Evolutionary conservation across 2,329 filamentous ascomycete species (phyloP).

Genomic region (Fusarium metavorans): DNA sequence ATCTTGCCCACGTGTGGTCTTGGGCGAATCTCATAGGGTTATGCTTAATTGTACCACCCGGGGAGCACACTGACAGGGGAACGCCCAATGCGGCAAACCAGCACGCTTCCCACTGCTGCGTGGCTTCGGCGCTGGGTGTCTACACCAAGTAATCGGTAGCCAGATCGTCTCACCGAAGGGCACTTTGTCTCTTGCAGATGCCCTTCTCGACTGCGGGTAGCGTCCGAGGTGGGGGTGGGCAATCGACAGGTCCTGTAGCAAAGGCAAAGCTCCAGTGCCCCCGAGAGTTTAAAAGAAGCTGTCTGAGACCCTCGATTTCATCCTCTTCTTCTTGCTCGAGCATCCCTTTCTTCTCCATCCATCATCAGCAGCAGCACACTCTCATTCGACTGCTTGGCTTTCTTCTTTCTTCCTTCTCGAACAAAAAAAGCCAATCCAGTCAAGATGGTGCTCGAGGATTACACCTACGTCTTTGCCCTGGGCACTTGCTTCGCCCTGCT

Average conservation of each 20-base stretch:
- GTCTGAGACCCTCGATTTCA: constrained; percentile 17
- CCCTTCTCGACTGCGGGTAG: constrained; percentile 21
- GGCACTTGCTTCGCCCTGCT: constrained; percentile 82
- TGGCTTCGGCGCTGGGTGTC: background rate
- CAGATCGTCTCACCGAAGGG: constrained; percentile 38
- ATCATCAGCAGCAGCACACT: background rate
- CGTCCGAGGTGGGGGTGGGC: background rate
- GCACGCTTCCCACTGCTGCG: constrained; percentile 17
- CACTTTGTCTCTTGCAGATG: background rate
- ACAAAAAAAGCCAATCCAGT: constrained; percentile 6
- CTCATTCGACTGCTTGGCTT: constrained; percentile 15
- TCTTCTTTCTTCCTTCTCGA: background rate
- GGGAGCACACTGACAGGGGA: background rate
- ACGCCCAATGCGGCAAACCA: constrained; percentile 22
- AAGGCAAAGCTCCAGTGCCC: background rate
- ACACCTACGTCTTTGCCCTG: constrained; percentile 79
- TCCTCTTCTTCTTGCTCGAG: constrained; percentile 18
- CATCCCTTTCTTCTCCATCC: constrained; percentile 27
- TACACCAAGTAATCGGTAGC: constrained; percentile 34
- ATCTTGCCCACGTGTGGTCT: constrained; percentile 31
- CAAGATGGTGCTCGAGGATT: constrained; percentile 70
- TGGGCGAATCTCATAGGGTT: constrained; percentile 24
- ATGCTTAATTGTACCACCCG: constrained; percentile 29
- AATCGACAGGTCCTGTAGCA: background rate
- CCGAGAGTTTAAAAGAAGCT: constrained; percentile 33